Evolutionary conservation across 371 early-diverging fungal species (phyloP).

Genomic region (Rhizopus sp.): DNA sequence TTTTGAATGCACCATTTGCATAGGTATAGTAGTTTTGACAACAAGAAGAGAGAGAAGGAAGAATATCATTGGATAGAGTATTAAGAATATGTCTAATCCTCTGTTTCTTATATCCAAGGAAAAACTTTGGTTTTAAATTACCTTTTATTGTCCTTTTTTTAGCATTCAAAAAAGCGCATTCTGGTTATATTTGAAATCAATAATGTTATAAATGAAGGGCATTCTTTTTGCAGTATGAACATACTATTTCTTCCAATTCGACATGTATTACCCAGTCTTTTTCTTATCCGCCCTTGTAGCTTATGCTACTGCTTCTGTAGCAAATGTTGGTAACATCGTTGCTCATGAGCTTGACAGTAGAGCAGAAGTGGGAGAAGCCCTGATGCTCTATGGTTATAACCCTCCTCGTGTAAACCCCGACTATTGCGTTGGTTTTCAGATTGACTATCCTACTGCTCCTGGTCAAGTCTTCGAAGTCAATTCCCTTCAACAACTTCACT

Average conservation of each 20-base stretch:
- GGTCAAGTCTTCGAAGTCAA: slow-evolving; percentile 27
- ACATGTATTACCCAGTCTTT: neutral
- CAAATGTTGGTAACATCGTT: neutral
- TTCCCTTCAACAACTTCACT: slow-evolving; percentile 25
- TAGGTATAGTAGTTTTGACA: too few species aligned
- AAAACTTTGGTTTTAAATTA: too few species aligned
- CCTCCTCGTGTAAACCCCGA: slow-evolving; percentile 54
- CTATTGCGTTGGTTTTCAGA: slow-evolving; percentile 41
- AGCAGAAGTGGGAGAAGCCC: slow-evolving; percentile 39
- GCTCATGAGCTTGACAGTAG: slow-evolving; percentile 12
- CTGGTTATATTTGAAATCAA: neutral
- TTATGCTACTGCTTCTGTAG: neutral
- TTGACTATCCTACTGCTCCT: slow-evolving; percentile 28
- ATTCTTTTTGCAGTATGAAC: too few species aligned
- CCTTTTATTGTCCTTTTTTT: neutral
- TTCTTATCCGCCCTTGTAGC: neutral
- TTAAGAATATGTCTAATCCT: too few species aligned
- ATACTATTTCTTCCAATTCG: too few species aligned
- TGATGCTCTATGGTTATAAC: slow-evolving; percentile 47
- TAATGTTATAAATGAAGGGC: too few species aligned
- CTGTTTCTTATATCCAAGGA: too few species aligned
- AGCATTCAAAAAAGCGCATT: neutral
- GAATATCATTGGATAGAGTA: too few species aligned
- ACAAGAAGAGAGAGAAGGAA: too few species aligned
- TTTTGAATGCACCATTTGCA: too few species aligned